phyloP scores from a whole-genome alignment of 345 rosid genomes.

The Cardiospermum halicacabum region DNA sequence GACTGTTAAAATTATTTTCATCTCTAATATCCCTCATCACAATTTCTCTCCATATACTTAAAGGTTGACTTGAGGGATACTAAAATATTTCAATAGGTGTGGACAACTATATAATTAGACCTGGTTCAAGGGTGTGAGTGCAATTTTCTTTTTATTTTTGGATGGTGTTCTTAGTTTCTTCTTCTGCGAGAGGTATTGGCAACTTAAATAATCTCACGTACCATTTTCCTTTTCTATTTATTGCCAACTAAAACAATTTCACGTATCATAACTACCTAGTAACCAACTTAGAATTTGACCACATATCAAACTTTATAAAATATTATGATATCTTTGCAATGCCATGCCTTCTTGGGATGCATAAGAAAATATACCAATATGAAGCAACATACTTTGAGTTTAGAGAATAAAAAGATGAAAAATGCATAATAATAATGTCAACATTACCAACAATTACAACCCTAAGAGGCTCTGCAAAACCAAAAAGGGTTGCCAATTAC shows the following conservation, averaged over 20 bases:
- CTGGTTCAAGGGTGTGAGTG: no score
- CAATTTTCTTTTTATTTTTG: no score
- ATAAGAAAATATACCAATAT: neutral
- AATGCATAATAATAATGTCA: neutral
- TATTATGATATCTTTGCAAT: neutral
- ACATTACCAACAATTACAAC: slow-evolving; percentile 88
- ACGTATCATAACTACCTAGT: neutral
- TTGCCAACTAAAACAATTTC: neutral
- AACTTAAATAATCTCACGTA: no score
- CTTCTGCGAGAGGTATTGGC: no score
- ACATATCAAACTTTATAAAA: neutral
- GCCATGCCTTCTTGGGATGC: neutral
- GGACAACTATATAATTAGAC: no score
- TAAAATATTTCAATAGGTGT: no score
- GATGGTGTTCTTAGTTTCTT: no score
- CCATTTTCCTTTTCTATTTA: no score
- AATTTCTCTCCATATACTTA: no score
- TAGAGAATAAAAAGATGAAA: neutral
- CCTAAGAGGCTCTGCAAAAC: slow-evolving; percentile 96
- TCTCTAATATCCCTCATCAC: no score
- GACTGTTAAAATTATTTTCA: no score
- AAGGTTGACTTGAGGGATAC: no score
- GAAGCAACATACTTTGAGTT: neutral
- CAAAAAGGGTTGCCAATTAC: slow-evolving; percentile 87
- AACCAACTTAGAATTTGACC: neutral